Evolutionary conservation across 2,329 filamentous ascomycete genomes (phyloP).

Genomic region (Aspergillus spinulosporus): DNA sequence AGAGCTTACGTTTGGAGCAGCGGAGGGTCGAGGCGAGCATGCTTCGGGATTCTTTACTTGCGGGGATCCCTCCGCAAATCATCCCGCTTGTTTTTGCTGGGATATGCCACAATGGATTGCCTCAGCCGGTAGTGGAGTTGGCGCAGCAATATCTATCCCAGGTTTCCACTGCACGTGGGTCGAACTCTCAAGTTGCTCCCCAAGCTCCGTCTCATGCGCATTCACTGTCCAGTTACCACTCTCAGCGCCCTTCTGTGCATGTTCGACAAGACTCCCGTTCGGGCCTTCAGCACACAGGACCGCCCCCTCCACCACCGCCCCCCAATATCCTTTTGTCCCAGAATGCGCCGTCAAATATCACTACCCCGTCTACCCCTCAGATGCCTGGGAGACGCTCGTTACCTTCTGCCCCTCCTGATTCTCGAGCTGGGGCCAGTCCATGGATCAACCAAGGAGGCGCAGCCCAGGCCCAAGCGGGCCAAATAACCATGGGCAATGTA

Average conservation of each 20-base stretch:
- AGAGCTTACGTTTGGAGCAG: slow-evolving; percentile 68
- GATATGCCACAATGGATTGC: slow-evolving; percentile 63
- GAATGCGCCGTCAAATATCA: slow-evolving; percentile 23
- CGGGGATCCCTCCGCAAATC: slow-evolving; percentile 72
- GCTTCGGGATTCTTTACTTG: slow-evolving; percentile 65
- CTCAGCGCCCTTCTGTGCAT: slow-evolving; percentile 25
- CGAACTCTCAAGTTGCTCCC: slow-evolving; percentile 26
- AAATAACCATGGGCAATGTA: slow-evolving; percentile 26
- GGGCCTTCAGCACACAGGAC: slow-evolving; percentile 27
- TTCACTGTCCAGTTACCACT: slow-evolving; percentile 10
- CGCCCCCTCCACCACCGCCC: slow-evolving; percentile 17
- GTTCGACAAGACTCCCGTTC: slow-evolving; percentile 23
- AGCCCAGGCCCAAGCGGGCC: slow-evolving; percentile 41
- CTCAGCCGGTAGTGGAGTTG: slow-evolving; percentile 65
- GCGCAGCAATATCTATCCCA: slow-evolving; percentile 64
- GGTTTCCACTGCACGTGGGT: slow-evolving; percentile 27
- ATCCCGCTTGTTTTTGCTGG: slow-evolving; percentile 74
- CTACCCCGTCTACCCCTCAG: slow-evolving; percentile 18
- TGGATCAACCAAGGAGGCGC: slow-evolving; percentile 41
- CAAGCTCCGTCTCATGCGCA: slow-evolving; percentile 20
- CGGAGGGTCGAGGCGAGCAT: slow-evolving; percentile 72
- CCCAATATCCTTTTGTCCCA: slow-evolving; percentile 25
- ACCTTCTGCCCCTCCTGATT: slow-evolving; percentile 23
- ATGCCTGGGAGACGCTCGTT: slow-evolving; percentile 18
- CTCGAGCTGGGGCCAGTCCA: slow-evolving; percentile 18